Percentiles rank a stretch among this genome's conserved stretches.
Evolutionary conservation across 805 yeast species (phyloP).

Genomic region (Isabelozyma gotoi): DNA sequence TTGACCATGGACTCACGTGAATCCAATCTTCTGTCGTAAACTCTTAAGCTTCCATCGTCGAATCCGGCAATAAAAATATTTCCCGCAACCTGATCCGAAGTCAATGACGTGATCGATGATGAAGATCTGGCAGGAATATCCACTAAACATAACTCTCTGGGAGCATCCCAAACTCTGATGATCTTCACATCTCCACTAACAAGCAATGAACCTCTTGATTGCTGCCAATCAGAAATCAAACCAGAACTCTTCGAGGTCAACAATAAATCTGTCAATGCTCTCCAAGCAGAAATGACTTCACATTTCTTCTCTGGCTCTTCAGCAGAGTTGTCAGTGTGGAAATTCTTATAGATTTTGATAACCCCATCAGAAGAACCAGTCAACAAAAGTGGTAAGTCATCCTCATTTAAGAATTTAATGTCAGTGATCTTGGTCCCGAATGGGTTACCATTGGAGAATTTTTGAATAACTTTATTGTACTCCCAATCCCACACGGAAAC

Average conservation of each 20-base stretch:
- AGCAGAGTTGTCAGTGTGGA: slow-evolving; percentile 44
- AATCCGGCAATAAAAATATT: slow-evolving; percentile 88
- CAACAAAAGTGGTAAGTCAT: slow-evolving; percentile 79
- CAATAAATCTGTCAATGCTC: slow-evolving; percentile 84
- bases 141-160: slow-evolving; percentile 79
- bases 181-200: slow-evolving; percentile 95
- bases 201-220: slow-evolving; percentile 83
- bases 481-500: slow-evolving; percentile 90
- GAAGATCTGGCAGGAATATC: slow-evolving; percentile 92
- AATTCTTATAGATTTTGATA: slow-evolving; percentile 80
- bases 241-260: slow-evolving; percentile 82
- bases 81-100: slow-evolving; percentile 96
- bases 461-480: slow-evolving; percentile 51
- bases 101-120: slow-evolving; percentile 81
- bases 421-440: slow-evolving; percentile 88
- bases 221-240: slow-evolving; percentile 93
- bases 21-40: slow-evolving; percentile 86
- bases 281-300: slow-evolving; percentile 82
- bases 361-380: slow-evolving; percentile 94
- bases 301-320: slow-evolving; percentile 31
- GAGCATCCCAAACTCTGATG: slow-evolving; percentile 95
- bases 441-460: slow-evolving; percentile 82
- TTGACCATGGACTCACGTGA: slow-evolving; percentile 83
- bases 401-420: slow-evolving; percentile 84
- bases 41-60: slow-evolving; percentile 84